A percentile compares a stretch with the other conserved stretches of the same genome.
phyloP scores from a whole-genome alignment of 1,139 yeast species.

The Taphrina wiesneri region DNA sequence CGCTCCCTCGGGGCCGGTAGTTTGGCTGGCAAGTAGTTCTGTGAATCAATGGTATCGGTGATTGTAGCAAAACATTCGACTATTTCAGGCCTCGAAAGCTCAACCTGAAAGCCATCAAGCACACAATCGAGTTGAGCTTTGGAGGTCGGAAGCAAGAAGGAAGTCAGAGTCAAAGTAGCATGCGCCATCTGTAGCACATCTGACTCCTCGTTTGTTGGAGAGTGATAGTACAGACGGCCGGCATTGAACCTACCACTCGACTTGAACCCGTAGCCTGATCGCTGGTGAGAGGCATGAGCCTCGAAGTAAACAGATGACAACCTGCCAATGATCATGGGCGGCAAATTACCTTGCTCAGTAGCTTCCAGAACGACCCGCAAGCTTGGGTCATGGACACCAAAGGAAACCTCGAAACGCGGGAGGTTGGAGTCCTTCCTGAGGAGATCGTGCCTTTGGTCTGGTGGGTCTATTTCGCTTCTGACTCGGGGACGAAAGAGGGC shows the following conservation, averaged over 20 bases:
- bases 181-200: constrained; percentile 11
- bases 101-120: constrained; percentile 8
- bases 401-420: neutral
- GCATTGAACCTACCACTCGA: neutral
- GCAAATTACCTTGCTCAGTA: neutral
- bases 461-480: neutral
- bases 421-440: neutral
- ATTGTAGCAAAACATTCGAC: constrained; percentile 22
- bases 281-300: neutral
- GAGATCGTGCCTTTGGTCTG: neutral
- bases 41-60: neutral
- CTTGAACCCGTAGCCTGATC: neutral
- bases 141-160: neutral
- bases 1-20: constrained; percentile 8
- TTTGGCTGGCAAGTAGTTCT: neutral
- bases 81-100: constrained; percentile 25
- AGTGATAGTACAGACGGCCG: constrained; percentile 21
- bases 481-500: constrained; percentile 19
- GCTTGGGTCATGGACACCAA: constrained; percentile 28
- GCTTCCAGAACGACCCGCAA: constrained; percentile 22
- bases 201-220: constrained; percentile 20
- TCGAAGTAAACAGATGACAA: constrained; percentile 5
- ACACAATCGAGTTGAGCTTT: neutral
- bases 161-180: neutral
- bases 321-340: constrained; percentile 30